Evolutionary conservation across 2,329 filamentous ascomycete species (phyloP).

Genomic region (Aureobasidium sp.): DNA sequence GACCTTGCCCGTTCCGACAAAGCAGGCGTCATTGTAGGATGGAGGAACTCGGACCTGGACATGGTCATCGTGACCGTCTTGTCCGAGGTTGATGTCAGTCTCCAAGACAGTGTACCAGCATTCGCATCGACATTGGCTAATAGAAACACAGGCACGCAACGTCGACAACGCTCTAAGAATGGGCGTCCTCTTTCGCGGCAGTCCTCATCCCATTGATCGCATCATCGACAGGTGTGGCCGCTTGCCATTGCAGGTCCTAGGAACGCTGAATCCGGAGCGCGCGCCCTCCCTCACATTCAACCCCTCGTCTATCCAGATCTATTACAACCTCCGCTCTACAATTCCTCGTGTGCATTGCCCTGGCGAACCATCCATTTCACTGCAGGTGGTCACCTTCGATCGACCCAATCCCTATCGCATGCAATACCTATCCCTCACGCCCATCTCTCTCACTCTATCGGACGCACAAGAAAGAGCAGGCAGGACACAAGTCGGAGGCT

Average conservation of each 20-base stretch:
- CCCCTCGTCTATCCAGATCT: slow-evolving; percentile 59
- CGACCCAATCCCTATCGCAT: slow-evolving; percentile 76
- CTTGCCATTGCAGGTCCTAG: slow-evolving; percentile 74
- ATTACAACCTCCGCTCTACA: slow-evolving; percentile 40
- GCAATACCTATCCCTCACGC: slow-evolving; percentile 90
- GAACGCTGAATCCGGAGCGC: slow-evolving; percentile 61
- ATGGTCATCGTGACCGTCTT: slow-evolving; percentile 83
- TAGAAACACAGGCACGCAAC: slow-evolving; percentile 52
- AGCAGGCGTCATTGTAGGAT: slow-evolving; percentile 85
- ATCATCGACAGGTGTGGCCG: slow-evolving; percentile 82
- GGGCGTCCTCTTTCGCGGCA: slow-evolving; percentile 74
- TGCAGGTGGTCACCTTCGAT: slow-evolving; percentile 86
- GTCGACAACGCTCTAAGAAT: slow-evolving; percentile 83
- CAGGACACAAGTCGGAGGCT: slow-evolving; percentile 38
- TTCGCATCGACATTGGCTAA: slow-evolving; percentile 4
- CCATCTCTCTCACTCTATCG: slow-evolving; percentile 77
- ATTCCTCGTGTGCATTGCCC: slow-evolving; percentile 68
- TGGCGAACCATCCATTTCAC: slow-evolving; percentile 55
- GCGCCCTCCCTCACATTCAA: slow-evolving; percentile 46
- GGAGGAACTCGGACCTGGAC: slow-evolving; percentile 87
- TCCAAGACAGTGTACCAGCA: neutral
- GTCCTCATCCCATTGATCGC: slow-evolving; percentile 67
- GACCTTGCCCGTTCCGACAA: slow-evolving; percentile 66
- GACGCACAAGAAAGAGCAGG: slow-evolving; percentile 31
- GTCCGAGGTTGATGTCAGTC: slow-evolving; percentile 77